Evolutionary conservation across 805 yeast genomes (phyloP).

Genomic region (Kodamaea fukazawae): DNA sequence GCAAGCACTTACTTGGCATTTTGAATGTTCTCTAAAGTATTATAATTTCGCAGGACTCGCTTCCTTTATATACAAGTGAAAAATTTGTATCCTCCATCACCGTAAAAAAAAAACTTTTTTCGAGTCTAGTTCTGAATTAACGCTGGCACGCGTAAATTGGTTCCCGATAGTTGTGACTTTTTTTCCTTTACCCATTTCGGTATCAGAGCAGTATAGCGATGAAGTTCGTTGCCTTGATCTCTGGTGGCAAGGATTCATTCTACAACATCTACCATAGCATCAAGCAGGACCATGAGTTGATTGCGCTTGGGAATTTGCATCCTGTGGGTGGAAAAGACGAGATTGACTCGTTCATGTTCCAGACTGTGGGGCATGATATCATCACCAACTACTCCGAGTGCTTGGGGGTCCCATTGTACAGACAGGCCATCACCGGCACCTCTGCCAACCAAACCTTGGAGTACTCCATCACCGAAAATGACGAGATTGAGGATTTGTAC

Average conservation of each 20-base stretch:
- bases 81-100: conserved; percentile 1
- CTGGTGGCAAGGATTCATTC: conserved; percentile 97
- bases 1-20: conserved; percentile 60
- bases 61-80: conserved; percentile 4
- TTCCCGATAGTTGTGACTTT: conserved; percentile 5
- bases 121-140: conserved; percentile 2
- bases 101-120: conserved; percentile 6
- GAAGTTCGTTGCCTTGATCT: conserved; percentile 89
- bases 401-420: conserved; percentile 74
- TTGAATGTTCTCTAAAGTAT: conserved; percentile 28
- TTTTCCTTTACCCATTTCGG: not conserved
- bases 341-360: conserved; percentile 94
- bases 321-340: conserved; percentile 57
- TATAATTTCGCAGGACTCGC: not conserved
- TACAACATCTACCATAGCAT: conserved; percentile 84
- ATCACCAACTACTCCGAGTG: conserved; percentile 65
- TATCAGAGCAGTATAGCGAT: conserved; percentile 32
- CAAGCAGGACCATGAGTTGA: conserved; percentile 79
- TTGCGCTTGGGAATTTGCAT: conserved; percentile 79
- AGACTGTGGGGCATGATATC: conserved; percentile 90
- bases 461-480: conserved; percentile 62
- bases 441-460: conserved; percentile 67
- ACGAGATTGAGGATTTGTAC: conserved; percentile 85
- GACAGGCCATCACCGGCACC: conserved; percentile 60
- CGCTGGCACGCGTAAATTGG: conserved; percentile 5